A percentile compares a stretch with the other conserved stretches of the same genome.
Evolutionary conservation across 306 rosid species (phyloP).

Genomic region (Sophora flavescens): DNA sequence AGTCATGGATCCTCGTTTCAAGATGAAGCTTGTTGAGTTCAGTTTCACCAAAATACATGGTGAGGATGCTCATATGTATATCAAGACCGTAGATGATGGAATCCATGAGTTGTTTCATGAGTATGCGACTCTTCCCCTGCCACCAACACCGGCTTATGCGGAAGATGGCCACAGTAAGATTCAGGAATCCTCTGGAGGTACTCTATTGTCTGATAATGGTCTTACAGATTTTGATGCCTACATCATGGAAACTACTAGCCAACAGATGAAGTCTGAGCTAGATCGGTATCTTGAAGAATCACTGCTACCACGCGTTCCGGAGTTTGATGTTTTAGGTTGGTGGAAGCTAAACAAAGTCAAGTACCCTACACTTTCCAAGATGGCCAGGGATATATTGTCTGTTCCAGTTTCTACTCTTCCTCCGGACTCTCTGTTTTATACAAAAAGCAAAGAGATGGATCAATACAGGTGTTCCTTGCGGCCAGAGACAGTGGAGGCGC

Average conservation of each 20-base stretch:
- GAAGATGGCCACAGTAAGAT: slow-evolving; percentile 62
- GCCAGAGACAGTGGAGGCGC: slow-evolving; percentile 92
- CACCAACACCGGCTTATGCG: slow-evolving; percentile 82
- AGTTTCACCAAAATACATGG: slow-evolving; percentile 86
- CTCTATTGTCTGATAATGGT: slow-evolving; percentile 73
- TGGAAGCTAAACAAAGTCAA: slow-evolving; percentile 93
- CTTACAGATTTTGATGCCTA: slow-evolving; percentile 90
- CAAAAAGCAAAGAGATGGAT: slow-evolving; percentile 75
- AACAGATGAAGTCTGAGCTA: slow-evolving; percentile 84
- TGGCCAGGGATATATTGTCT: slow-evolving; percentile 88
- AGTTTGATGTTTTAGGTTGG: slow-evolving; percentile 87
- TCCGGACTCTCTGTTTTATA: slow-evolving; percentile 68
- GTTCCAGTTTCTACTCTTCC: slow-evolving; percentile 74
- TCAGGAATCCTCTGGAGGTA: slow-evolving; percentile 68
- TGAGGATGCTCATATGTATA: slow-evolving; percentile 69
- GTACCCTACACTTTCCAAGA: slow-evolving; percentile 93
- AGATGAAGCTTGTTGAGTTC: slow-evolving; percentile 97
- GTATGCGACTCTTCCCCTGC: slow-evolving; percentile 81
- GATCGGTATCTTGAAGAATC: slow-evolving; percentile 96
- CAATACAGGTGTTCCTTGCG: slow-evolving; percentile 78
- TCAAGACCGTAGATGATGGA: slow-evolving; percentile 87
- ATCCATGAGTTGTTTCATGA: slow-evolving; percentile 90
- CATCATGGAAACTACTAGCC: slow-evolving; percentile 96
- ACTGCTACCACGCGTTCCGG: slow-evolving; percentile 79
- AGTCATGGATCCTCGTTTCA: slow-evolving; percentile 96